These are phyloP conservation scores for Solanum pennellii DNA, from an alignment of 257 asterid species.

Conservation along the genomic window DNA sequence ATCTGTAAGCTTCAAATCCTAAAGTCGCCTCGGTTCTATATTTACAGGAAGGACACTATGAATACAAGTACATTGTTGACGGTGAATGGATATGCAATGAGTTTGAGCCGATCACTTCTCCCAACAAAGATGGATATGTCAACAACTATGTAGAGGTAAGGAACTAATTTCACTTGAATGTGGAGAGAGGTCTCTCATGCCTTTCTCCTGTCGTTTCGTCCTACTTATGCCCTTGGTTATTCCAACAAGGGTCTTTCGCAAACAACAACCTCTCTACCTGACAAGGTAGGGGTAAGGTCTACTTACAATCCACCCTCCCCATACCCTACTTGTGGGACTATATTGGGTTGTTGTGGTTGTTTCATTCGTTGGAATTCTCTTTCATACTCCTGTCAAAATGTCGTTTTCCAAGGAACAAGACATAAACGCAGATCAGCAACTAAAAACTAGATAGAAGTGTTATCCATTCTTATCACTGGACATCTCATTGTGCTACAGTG, in stretches of 20 bases:
- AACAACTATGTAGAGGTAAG: conserved; percentile 77
- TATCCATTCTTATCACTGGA: not conserved
- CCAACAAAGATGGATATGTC: conserved; percentile 78
- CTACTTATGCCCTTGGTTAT: not conserved
- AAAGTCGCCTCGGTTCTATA: not conserved
- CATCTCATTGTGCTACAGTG: not conserved
- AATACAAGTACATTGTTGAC: conserved; percentile 80
- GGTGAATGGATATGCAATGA: conserved; percentile 65
- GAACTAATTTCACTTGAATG: not conserved
- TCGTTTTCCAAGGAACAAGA: not conserved
- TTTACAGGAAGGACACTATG: conserved; percentile 78
- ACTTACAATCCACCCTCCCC: not conserved
- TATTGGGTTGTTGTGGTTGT: not conserved
- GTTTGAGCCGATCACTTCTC: conserved; percentile 42
- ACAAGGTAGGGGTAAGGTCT: not conserved
- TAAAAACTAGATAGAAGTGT: not conserved
- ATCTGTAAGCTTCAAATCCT: not conserved
- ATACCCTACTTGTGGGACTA: not conserved
- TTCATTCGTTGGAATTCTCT: not conserved
- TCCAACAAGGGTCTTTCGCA: not conserved
- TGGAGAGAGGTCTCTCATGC: not conserved
- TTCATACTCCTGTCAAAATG: not conserved
- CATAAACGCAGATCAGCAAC: not conserved
- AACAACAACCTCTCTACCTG: not conserved
- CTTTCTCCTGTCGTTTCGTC: not conserved